Conservation (phyloP, 148 eudicot genomes). For the Silene latifolia region DNA sequence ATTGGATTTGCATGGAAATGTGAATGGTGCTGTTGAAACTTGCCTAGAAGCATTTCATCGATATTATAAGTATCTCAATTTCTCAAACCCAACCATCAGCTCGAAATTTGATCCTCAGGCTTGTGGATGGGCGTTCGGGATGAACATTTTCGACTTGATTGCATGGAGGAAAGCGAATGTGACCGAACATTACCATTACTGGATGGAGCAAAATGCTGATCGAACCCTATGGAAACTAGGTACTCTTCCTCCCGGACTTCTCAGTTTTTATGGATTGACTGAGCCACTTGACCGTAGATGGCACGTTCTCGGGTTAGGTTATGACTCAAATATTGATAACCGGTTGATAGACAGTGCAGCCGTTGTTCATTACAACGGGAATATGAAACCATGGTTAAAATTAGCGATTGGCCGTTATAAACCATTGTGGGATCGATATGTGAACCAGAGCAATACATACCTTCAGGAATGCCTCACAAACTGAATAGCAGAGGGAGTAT, state of each 20-base stretch:
- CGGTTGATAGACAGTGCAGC: constrained; percentile 76
- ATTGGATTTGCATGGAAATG: constrained; percentile 71
- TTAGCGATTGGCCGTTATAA: constrained; percentile 49
- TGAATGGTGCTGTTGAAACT: constrained; percentile 82
- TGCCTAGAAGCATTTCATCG: constrained; percentile 78
- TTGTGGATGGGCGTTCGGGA: constrained; percentile 88
- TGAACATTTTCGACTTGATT: constrained; percentile 70
- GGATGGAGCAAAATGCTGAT: constrained; percentile 60
- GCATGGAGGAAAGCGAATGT: constrained; percentile 70
- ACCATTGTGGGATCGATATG: constrained; percentile 62
- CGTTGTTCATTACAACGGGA: constrained; percentile 71
- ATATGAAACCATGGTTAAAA: constrained; percentile 80
- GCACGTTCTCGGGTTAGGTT: constrained; percentile 78
- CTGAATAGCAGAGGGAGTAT: constrained; percentile 25
- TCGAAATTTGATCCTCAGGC: constrained; percentile 77
- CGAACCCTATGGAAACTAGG: constrained; percentile 64
- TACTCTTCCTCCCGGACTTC: constrained; percentile 71
- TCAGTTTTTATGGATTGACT: constrained; percentile 66
- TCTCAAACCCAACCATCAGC: constrained; percentile 65
- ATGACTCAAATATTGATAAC: constrained; percentile 58
- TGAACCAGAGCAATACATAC: constrained; percentile 51
- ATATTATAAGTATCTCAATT: constrained; percentile 65
- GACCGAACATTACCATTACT: constrained; percentile 53
- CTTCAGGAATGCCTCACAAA: constrained; percentile 50
- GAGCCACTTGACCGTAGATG: constrained; percentile 87